Percentiles rank a stretch among this genome's conserved stretches.
phyloP scores from a whole-genome alignment of 2,329 filamentous ascomycete species.

The Fusarium xyrophilum region DNA sequence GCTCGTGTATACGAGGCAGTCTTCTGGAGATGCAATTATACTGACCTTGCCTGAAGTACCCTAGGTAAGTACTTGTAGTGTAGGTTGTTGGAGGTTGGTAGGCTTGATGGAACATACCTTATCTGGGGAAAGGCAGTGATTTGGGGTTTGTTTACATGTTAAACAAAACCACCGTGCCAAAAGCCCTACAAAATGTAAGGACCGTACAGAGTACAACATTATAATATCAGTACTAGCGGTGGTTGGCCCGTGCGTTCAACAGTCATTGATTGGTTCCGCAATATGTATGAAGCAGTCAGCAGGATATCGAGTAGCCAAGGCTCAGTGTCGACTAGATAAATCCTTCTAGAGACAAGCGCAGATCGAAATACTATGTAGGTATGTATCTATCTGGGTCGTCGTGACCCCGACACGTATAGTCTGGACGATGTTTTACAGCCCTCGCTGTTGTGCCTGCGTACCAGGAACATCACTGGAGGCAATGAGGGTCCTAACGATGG shows the following conservation, averaged over 20 bases:
- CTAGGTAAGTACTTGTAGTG: background rate
- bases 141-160: slow-evolving; percentile 6
- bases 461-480: slow-evolving; percentile 16
- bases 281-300: background rate
- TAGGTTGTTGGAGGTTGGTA: background rate
- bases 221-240: too few relatives aligned
- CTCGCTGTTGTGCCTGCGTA: slow-evolving; percentile 10
- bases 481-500: slow-evolving; percentile 12
- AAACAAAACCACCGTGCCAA: too few relatives aligned
- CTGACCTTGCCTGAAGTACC: background rate
- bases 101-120: background rate
- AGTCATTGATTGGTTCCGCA: background rate
- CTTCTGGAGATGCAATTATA: background rate
- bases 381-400: slow-evolving; percentile 1
- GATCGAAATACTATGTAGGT: background rate
- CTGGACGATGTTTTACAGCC: slow-evolving; percentile 4
- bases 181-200: too few relatives aligned
- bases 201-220: too few relatives aligned
- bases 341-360: background rate
- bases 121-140: background rate
- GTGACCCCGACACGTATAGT: background rate
- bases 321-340: background rate
- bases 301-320: background rate
- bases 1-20: background rate
- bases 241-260: background rate